Evolutionary conservation across 2,329 filamentous ascomycete genomes (phyloP).

Genomic region (Cladosporium cucumerinum): DNA sequence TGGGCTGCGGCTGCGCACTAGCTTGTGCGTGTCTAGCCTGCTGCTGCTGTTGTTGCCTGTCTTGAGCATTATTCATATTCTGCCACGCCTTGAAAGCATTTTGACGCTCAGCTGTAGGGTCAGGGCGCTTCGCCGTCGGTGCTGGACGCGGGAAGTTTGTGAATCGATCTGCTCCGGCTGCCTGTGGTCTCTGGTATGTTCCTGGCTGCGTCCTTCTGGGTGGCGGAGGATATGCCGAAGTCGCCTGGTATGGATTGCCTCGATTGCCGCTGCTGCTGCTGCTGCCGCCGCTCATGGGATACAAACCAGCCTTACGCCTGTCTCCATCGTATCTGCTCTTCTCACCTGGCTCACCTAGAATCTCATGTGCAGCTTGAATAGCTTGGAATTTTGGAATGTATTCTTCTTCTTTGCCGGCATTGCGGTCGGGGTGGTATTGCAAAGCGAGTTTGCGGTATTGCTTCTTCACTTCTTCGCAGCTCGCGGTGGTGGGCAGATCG

Average conservation of each 20-base stretch:
- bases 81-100: conserved; percentile 50
- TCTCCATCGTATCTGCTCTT: conserved; percentile 63
- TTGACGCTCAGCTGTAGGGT: conserved; percentile 39
- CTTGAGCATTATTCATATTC: conserved; percentile 45
- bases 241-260: conserved; percentile 40
- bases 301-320: conserved; percentile 49
- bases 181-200: conserved; percentile 33
- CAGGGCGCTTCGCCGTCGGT: conserved; percentile 31
- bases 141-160: conserved; percentile 39
- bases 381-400: conserved; percentile 79
- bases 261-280: conserved; percentile 22
- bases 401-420: conserved; percentile 76
- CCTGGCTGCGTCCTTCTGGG: conserved; percentile 43
- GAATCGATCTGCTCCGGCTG: conserved; percentile 44
- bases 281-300: conserved; percentile 21
- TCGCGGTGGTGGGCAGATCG: conserved; percentile 65
- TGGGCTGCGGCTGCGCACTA: conserved; percentile 2
- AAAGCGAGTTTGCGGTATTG: conserved; percentile 82
- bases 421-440: conserved; percentile 85
- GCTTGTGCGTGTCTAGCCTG: conserved; percentile 10
- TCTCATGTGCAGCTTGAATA: conserved; percentile 81
- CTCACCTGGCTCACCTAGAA: conserved; percentile 60
- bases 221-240: conserved; percentile 42
- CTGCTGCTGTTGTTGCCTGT: conserved; percentile 26
- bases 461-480: conserved; percentile 74